phyloP scores from a whole-genome alignment of 2,329 filamentous ascomycete genomes.

The Aspergillus novofumigatus region DNA sequence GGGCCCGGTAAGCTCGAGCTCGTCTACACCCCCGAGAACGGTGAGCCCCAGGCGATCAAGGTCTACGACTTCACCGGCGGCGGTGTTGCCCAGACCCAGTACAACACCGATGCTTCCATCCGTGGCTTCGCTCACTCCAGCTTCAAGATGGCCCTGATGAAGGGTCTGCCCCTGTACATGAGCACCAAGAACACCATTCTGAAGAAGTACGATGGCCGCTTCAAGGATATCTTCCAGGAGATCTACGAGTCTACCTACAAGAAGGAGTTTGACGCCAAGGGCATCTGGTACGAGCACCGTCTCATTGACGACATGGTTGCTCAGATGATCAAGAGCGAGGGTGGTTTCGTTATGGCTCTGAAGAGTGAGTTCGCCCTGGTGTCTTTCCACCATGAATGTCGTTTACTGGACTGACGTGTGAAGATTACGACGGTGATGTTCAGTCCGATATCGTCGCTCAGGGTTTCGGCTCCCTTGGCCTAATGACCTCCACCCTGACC shows the following conservation, averaged over 20 bases:
- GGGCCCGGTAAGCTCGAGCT: constrained; percentile 87
- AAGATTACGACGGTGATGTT: constrained; percentile 98
- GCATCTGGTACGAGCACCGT: constrained; percentile 99
- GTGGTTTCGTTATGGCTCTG: constrained; percentile 94
- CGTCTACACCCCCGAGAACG: constrained; percentile 81
- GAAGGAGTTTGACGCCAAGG: constrained; percentile 81
- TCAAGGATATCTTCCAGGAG: constrained; percentile 99
- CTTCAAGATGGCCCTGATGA: constrained; percentile 90
- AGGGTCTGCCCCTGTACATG: constrained; percentile 94
- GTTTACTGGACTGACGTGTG: neutral
- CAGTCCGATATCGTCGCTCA: constrained; percentile 98
- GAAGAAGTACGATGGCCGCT: constrained; percentile 96
- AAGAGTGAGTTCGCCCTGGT: constrained; percentile 68
- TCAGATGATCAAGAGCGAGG: constrained; percentile 98
- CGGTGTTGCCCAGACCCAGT: constrained; percentile 90
- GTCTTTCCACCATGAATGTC: neutral
- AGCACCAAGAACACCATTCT: constrained; percentile 99
- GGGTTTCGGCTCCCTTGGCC: constrained; percentile 93
- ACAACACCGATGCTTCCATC: constrained; percentile 98
- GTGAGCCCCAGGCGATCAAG: constrained; percentile 77
- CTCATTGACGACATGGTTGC: constrained; percentile 99
- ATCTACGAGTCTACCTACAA: constrained; percentile 87
- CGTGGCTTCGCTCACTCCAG: constrained; percentile 89
- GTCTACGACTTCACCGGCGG: constrained; percentile 85
- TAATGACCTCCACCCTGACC: constrained; percentile 97